These are phyloP conservation scores for Cocos nucifera DNA, from an alignment of 176 grass and related monocot species.

Conservation along the genomic window DNA sequence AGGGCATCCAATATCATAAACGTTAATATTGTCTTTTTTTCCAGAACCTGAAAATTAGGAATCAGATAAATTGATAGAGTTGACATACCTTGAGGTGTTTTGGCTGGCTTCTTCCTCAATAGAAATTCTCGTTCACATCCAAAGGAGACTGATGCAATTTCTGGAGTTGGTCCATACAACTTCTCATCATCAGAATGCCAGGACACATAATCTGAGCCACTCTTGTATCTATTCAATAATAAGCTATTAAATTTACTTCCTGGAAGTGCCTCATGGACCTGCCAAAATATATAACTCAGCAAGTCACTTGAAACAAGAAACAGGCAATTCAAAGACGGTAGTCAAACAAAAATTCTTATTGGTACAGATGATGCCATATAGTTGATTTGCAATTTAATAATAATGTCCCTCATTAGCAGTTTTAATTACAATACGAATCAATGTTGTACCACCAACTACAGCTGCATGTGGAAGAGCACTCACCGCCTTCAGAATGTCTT, in stretches of 20 bases:
- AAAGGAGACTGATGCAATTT: conserved; percentile 68
- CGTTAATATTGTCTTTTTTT: neutral
- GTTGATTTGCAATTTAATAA: too few relatives aligned
- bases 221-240: conserved; percentile 78
- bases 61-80: neutral
- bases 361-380: too few relatives aligned
- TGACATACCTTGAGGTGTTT: conserved; percentile 27
- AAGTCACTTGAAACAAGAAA: too few relatives aligned
- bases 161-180: conserved; percentile 61
- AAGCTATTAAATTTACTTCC: conserved; percentile 84
- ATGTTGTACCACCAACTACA: neutral
- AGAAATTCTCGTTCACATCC: conserved; percentile 76
- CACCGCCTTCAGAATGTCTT: conserved; percentile 64
- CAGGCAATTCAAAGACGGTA: too few relatives aligned
- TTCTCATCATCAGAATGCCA: conserved; percentile 93
- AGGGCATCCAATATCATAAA: neutral
- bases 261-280: conserved; percentile 66
- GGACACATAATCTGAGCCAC: conserved; percentile 64
- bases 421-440: too few relatives aligned
- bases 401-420: too few relatives aligned
- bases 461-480: conserved; percentile 2
- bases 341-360: too few relatives aligned
- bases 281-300: too few relatives aligned
- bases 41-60: neutral
- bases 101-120: conserved; percentile 48